Evolutionary conservation across 2,329 filamentous ascomycete genomes (phyloP).

Genomic region (Hymenoscyphus scutula): DNA sequence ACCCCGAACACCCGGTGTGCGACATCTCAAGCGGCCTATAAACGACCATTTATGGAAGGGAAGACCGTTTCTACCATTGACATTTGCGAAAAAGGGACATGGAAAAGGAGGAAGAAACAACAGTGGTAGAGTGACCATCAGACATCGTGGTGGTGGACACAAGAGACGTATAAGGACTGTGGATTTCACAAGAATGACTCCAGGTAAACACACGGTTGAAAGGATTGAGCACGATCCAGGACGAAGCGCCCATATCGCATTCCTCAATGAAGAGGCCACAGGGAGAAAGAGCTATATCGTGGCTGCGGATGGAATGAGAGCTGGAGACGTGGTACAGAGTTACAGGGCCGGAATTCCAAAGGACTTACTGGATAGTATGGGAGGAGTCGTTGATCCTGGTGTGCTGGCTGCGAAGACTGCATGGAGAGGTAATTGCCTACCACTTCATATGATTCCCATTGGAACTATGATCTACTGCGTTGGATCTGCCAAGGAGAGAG

Average conservation of each 20-base stretch:
- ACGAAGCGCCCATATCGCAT: conserved; percentile 87
- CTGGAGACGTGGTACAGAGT: conserved; percentile 88
- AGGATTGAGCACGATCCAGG: conserved; percentile 96
- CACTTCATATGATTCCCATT: conserved; percentile 91
- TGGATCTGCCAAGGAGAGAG: conserved; percentile 68
- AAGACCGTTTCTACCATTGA: conserved; percentile 76
- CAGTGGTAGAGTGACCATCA: conserved; percentile 78
- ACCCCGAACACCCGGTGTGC: conserved; percentile 85
- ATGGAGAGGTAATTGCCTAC: conserved; percentile 90
- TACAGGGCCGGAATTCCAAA: conserved; percentile 87
- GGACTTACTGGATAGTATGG: conserved; percentile 86
- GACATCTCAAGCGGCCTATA: conserved; percentile 87
- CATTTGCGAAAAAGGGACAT: conserved; percentile 89
- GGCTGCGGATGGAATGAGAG: conserved; percentile 89
- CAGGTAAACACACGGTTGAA: conserved; percentile 85
- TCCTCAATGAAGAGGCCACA: conserved; percentile 73
- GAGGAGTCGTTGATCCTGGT: conserved; percentile 88
- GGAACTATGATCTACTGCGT: conserved; percentile 93
- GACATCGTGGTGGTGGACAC: conserved; percentile 88
- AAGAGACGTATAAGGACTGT: conserved; percentile 90
- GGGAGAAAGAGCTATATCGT: conserved; percentile 84
- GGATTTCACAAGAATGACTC: conserved; percentile 76
- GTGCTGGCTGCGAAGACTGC: conserved; percentile 93
- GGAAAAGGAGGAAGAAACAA: conserved; percentile 91
- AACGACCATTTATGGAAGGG: conserved; percentile 98